Evolutionary conservation across 495 filamentous ascomycete genomes (phyloP).

Genomic region (Umbilicaria muhlenbergii): DNA sequence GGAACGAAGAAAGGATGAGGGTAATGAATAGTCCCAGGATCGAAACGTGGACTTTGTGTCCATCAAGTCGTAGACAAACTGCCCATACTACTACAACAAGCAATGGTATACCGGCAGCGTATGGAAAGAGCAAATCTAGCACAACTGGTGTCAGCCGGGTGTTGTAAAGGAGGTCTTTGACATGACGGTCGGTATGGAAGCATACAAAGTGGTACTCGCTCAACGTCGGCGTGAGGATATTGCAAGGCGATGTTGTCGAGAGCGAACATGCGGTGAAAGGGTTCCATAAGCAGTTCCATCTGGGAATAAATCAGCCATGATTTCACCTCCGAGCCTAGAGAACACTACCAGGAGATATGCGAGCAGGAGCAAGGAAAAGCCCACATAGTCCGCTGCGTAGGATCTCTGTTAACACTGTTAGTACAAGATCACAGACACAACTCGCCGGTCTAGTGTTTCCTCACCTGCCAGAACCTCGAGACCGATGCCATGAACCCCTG

Average conservation of each 20-base stretch:
- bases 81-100: constrained; percentile 49
- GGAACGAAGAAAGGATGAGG: constrained; percentile 59
- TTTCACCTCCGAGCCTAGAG: background rate
- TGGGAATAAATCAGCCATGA: constrained; percentile 12
- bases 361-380: constrained; percentile 48
- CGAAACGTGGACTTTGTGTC: constrained; percentile 77
- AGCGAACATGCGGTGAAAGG: constrained; percentile 67
- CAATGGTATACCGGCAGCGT: constrained; percentile 57
- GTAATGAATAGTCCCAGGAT: constrained; percentile 65
- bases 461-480: constrained; percentile 26
- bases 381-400: constrained; percentile 78
- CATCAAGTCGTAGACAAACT: constrained; percentile 35
- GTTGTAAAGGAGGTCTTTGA: background rate
- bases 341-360: constrained; percentile 48
- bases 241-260: constrained; percentile 72
- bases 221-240: constrained; percentile 70
- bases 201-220: constrained; percentile 69
- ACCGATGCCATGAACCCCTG: constrained; percentile 19
- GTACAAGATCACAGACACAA: background rate
- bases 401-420: constrained; percentile 35
- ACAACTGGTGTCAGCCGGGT: constrained; percentile 5
- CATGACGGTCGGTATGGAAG: constrained; percentile 2
- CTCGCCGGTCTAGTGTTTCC: background rate
- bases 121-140: constrained; percentile 58
- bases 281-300: constrained; percentile 58